Base-by-base conservation (phyloP, 2,329 filamentous ascomycete species). In the Arthrobotrys conoides region DNA sequence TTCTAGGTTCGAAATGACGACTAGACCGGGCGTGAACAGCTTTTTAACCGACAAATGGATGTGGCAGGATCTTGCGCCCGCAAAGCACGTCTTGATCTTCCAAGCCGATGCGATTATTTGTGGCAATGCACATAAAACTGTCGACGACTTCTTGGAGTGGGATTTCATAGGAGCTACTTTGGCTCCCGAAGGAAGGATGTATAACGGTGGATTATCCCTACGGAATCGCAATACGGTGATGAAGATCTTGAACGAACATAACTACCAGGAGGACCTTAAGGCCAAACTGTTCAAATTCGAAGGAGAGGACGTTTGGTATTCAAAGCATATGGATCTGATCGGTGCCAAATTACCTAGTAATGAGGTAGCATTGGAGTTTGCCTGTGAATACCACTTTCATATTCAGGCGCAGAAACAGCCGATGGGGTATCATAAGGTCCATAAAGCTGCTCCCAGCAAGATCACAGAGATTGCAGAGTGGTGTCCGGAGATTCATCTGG, bases 41-140 rank as follows among this genome's bases (percentile, higher is more conserved):
- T 85, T 85, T 80, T 81, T 85, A 22, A 80, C 84, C 20, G 71
- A 81, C 5, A 82, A 83, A 0, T 85, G 84, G 83, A 80, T 85
- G 18, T 85, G 84, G 84, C 82, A 84, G 65, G 83, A 84, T 72
- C 82, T 85, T 48, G 80, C 80, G 22, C 82, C 83, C 4, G 83
- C 84, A 41, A 65, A 80, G 44, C 83, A 84, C 75, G 80, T 85
- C 16, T 83, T 85, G 16, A 71, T 85, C 8, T 86, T 85, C 83
- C 84, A 85, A 81, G 82, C 83, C 27, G 85, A 85, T 81, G 84
- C 83, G 69, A 83, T 85, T 71, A 53, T 86, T 10, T 86, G 84
- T 81, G 82, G 81, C 49, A 83, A 82, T 36, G 78, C 83, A 18
- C 46, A 80, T 30, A 71, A 69, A 3, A 81, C 78, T 57, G 80